Evolutionary conservation across 768 basidiomycete species (phyloP), one percentile per base, ranked within the genome.

Genomic region (Tulasnella sp.): DNA sequence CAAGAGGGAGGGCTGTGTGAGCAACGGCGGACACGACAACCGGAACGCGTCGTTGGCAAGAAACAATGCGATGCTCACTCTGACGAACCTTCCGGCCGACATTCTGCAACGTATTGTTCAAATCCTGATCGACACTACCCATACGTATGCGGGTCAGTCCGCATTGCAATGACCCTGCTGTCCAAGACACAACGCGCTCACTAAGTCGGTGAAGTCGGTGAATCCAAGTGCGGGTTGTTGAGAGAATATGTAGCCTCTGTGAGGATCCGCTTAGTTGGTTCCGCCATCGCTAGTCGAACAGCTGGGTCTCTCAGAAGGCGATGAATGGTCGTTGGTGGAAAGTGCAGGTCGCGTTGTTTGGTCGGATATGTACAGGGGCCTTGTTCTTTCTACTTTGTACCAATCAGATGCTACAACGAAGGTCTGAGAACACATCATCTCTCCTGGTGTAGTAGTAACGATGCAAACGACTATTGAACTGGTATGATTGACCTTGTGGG

Each of bases 241-340:
- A 40, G 27, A 12, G 52, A 35, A 41, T 41, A 37, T 19, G 4
- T 39, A 2, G 5, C 52, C 39, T 45, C 55, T 17, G 55, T 57
- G n/a, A 57, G 41, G 41, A 45, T 43, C 19, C 55, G 55, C 34
- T 57, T 57, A 4, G 55, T 39, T 34, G 55, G 42, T 46, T 40
- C 19, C 4, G 42, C 36, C 19, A 39, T 23, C 2, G 15, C 32
- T 21, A 14, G 23, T 46, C 15, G 7, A 14, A 29, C 12, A n/a
- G 23, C 25, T 11, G 3, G 23, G 25, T 48, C 27, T n/a, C 34
- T 31, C 27, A 21, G 21, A 27, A 8, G 15, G 6, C 15, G 41
- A 15, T 17, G 15, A 32, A 15, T 31, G 6, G 45, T 14, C 3
- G 17, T 15, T 6, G 27, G 45, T 17, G 25, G 23, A 29, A n/a